These are phyloP conservation scores for Phytopythium vexans DNA, from an alignment of 352 stramenopile genomes.

Conservation along the genomic window DNA sequence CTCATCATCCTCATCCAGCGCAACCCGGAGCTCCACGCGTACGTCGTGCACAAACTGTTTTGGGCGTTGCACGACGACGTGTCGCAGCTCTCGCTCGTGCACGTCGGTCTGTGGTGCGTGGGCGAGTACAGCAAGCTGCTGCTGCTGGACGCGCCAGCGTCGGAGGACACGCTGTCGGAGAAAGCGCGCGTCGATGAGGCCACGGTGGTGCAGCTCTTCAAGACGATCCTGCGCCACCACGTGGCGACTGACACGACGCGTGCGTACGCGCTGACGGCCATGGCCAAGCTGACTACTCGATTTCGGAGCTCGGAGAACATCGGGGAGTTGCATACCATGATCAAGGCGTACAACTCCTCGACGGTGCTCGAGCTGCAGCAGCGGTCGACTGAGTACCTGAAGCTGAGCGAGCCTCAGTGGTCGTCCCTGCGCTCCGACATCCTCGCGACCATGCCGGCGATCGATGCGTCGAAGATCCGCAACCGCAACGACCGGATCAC, in stretches of 20 bases:
- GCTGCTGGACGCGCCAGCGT: conserved; percentile 54
- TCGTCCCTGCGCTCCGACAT: conserved; percentile 78
- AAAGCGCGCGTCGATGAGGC: conserved; percentile 69
- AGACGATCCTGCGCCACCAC: conserved; percentile 81
- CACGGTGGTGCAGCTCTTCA: conserved; percentile 68
- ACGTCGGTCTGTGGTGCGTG: conserved; percentile 98
- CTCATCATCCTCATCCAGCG: conserved; percentile 96
- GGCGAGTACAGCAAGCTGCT: conserved; percentile 96
- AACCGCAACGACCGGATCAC: conserved; percentile 53
- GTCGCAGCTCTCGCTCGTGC: conserved; percentile 93
- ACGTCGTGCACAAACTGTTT: conserved; percentile 97
- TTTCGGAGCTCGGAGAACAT: conserved; percentile 76
- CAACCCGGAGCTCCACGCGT: conserved; percentile 86
- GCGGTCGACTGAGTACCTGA: conserved; percentile 94
- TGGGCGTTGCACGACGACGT: conserved; percentile 95
- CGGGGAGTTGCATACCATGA: conserved; percentile 77
- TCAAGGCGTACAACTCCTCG: conserved; percentile 89
- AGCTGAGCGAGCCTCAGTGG: conserved; percentile 82
- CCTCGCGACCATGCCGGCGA: conserved; percentile 92
- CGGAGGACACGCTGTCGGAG: conserved; percentile 60
- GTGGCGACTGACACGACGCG: conserved; percentile 78
- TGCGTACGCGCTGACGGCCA: conserved; percentile 84
- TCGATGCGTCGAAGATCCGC: conserved; percentile 86
- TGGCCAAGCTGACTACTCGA: conserved; percentile 95
- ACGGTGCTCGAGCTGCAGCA: conserved; percentile 97